Base-by-base conservation (phyloP, 2,329 filamentous ascomycete genomes). In the Tolypocladium ophioglossoides region DNA sequence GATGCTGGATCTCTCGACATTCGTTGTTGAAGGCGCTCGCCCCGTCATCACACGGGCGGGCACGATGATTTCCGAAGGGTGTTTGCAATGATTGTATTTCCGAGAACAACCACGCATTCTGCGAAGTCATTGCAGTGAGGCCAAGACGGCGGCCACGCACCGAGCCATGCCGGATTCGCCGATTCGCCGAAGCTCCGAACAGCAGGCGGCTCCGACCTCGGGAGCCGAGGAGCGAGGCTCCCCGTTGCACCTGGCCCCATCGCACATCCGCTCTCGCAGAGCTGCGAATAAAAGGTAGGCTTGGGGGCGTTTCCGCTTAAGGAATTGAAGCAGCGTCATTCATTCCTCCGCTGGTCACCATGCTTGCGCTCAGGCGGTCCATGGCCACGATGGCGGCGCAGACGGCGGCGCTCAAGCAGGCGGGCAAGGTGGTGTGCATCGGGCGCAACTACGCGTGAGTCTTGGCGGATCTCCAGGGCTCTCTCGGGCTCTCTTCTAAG, bases 361-460 rank as follows among this genome's bases (percentile, higher is more conserved):
- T 73, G 71, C 68, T 68, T 58, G 66, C 59, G 37, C 59, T 74
- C 35, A 62, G 70, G 60, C 63, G 70, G 54, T 64, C 68, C 57
- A 66, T 73, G 63, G 68, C 68, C 56, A 71, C 63, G 18, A 60
- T 70, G 67, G 70, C 71, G 40, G 66, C 74, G 44, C 68, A 72
- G 61, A 73, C 75, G 55, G 74, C 76, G 47, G 70, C 72, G 27
- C 66, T 82, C 54, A 78, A 74, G 65, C 74, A 77, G 52, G 81
- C 82, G 27, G 77, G 80, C 58, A 89, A 96, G 78, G 83, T 95
- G 54, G 87, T 96, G 68, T 96, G 92, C 74, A 95, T 97, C 67
- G 90, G 91, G 63, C 83, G 94, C 64, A 95, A 99, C 78, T 99
- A 96, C 79, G 92, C 91, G 88, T 94, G 72, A 69, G 86, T 73